Evolutionary conservation across 371 early-diverging fungal species (phyloP).

Genomic region (Cladochytrium tenue): DNA sequence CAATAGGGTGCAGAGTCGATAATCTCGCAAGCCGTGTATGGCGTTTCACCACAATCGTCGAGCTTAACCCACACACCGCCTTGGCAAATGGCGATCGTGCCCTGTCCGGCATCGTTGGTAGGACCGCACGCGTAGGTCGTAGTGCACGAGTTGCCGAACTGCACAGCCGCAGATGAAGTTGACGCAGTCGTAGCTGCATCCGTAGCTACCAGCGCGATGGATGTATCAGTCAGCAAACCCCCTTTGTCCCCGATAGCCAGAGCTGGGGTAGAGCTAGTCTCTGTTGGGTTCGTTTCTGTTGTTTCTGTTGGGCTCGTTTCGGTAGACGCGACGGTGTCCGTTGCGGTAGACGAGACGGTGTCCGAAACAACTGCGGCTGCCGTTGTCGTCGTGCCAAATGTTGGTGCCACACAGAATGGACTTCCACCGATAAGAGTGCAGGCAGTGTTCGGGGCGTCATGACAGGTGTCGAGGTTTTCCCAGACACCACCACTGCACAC

Average conservation of each 20-base stretch:
- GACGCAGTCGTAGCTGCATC: no score
- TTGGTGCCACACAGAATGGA: slow-evolving; percentile 9
- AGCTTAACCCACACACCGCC: not conserved
- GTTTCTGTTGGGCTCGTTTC: not conserved
- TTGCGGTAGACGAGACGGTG: no score
- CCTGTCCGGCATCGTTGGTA: not conserved
- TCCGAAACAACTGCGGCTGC: no score
- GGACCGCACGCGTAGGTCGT: slow-evolving; percentile 1
- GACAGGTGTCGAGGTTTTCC: not conserved
- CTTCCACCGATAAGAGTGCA: not conserved
- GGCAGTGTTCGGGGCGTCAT: not conserved
- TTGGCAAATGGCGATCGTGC: slow-evolving; percentile 1
- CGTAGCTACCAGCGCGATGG: no score
- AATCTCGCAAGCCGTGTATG: not conserved
- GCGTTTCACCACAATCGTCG: not conserved
- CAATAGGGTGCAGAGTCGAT: not conserved
- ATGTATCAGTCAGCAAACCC: no score
- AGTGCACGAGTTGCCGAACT: no score
- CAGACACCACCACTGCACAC: slow-evolving; percentile 5
- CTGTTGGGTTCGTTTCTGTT: not conserved
- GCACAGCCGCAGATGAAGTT: no score
- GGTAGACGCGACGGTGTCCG: not conserved
- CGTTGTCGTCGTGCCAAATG: no score
- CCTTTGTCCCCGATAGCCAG: no score
- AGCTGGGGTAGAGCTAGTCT: not conserved